These are phyloP conservation scores for Eucalyptus lansdowneana DNA, from an alignment of 345 rosid species.

Conservation along the genomic window DNA sequence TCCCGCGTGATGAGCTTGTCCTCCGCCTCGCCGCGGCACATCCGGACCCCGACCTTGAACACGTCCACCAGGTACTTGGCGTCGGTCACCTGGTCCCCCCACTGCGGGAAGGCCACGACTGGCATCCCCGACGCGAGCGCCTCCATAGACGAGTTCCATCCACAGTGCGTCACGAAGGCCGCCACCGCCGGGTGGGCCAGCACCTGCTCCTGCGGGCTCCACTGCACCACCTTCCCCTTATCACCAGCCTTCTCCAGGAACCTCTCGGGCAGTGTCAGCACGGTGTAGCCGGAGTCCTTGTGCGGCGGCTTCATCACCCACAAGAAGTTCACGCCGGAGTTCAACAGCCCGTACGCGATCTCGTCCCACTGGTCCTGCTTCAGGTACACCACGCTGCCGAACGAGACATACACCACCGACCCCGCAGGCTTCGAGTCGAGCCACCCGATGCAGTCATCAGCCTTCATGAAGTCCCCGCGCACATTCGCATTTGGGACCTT, in stretches of 20 bases:
- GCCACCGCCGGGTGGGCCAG: conserved; percentile 55
- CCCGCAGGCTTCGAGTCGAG: conserved; percentile 44
- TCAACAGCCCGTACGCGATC: conserved; percentile 52
- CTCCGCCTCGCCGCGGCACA: conserved; percentile 59
- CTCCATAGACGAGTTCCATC: conserved; percentile 90
- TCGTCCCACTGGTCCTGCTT: conserved; percentile 65
- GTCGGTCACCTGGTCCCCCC: conserved; percentile 84
- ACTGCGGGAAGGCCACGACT: conserved; percentile 58
- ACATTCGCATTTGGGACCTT: conserved; percentile 12
- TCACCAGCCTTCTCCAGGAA: conserved; percentile 41
- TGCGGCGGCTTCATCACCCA: conserved; percentile 64
- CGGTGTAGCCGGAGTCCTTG: conserved; percentile 9
- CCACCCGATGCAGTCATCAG: conserved; percentile 67
- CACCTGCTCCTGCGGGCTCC: conserved; percentile 81
- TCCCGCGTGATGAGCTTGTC: conserved; percentile 40
- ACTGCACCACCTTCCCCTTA: conserved; percentile 44
- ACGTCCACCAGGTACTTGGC: conserved; percentile 58
- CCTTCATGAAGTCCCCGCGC: conserved; percentile 33
- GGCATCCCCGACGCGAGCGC: conserved; percentile 57
- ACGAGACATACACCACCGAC: conserved; percentile 78
- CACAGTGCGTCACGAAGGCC: conserved; percentile 78
- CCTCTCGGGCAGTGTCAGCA: conserved; percentile 46
- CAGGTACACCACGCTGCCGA: conserved; percentile 54
- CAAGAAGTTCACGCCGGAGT: conserved; percentile 45
- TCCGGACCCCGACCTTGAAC: conserved; percentile 48